Base-by-base conservation (phyloP, 1,284 basidiomycete species). In the Moesziomyces parantarcticus region DNA sequence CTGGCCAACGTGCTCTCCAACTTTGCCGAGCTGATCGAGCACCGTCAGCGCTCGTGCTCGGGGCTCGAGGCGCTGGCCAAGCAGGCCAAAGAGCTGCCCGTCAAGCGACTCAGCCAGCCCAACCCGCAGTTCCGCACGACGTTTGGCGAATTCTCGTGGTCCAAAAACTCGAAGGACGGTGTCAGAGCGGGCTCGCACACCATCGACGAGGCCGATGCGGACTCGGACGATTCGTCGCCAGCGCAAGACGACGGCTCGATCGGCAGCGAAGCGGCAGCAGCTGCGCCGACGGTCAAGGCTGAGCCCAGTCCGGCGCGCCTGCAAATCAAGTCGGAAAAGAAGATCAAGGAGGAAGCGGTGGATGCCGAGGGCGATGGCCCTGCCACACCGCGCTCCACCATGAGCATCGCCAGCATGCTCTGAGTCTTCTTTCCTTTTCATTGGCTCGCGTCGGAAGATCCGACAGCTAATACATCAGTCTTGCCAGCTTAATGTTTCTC, bases 391-490 rank as follows among this genome's bases (percentile, higher is more conserved):
- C 43, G 60, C 8, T 66, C 60, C 2, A 52, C 50, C 6, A 66
- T 72, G 69, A 72, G 69, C 59, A 72, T 72, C 46, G 63, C 69
- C 18, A 58, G 59, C 44, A 63, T 72, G 63, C 63, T 71, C 23
- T 71, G 25, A 50, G 7, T 36, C 7, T 9, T 10, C 5, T 14
- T 32, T 40, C 18, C 11, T 13, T 32, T 13, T 32, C 29, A 3
- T 13, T 0, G 6, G 29, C 10, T 13, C 29, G 13, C 29, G 29
- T 32, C 29, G 29, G 29, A 32, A 32, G 29, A 11, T 32, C 29
- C 29, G 29, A 32, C 29, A 32, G 2, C 29, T 32, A 9, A 32
- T 13, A 32, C 29, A n/a, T n/a, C 29, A 32, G 29, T 13, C 29
- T 32, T 32, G 29, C 29, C 29, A 9, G 29, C 11, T 13, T 32